These are phyloP conservation scores for Trypanosoma boissoni DNA, from an alignment of 208 protist genomes.

Conservation along the genomic window DNA sequence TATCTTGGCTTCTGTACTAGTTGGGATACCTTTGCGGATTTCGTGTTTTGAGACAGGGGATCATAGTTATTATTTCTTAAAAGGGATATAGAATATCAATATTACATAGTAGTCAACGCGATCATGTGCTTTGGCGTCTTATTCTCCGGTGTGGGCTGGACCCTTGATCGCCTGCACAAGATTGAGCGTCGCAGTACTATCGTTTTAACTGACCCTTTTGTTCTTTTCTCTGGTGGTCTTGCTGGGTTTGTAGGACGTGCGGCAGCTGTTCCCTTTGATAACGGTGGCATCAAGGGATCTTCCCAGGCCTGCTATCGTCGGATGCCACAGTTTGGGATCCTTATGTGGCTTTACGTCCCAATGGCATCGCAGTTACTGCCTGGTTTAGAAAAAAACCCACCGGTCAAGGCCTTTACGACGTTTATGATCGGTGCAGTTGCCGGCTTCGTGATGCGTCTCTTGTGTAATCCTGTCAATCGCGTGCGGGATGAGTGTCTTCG, in stretches of 20 bases:
- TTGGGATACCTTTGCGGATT: too few species aligned
- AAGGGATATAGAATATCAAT: too few species aligned
- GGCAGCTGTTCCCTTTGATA: conserved; percentile 59
- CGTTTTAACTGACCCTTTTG: conserved; percentile 63
- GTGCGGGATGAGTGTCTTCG: conserved; percentile 79
- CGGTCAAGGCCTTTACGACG: conserved; percentile 73
- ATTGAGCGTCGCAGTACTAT: conserved; percentile 65
- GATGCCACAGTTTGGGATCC: conserved; percentile 72
- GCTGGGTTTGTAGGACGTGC: conserved; percentile 64
- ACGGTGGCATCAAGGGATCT: conserved; percentile 73
- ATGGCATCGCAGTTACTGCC: conserved; percentile 63
- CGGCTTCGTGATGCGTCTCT: conserved; percentile 81
- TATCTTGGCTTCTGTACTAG: too few species aligned
- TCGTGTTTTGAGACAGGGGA: too few species aligned
- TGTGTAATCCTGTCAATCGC: conserved; percentile 84
- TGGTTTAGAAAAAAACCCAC: conserved; percentile 55
- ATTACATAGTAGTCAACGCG: neutral
- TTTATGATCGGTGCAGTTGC: conserved; percentile 75
- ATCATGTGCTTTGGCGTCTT: conserved; percentile 20
- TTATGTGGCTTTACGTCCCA: conserved; percentile 88
- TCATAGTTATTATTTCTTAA: too few species aligned
- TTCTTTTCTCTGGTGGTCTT: conserved; percentile 73
- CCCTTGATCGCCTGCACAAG: conserved; percentile 38
- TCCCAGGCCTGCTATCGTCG: conserved; percentile 63
- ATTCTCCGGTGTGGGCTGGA: conserved; percentile 27